Conservation (phyloP, 169 alveolate species). For the Eimeria falciformis region DNA sequence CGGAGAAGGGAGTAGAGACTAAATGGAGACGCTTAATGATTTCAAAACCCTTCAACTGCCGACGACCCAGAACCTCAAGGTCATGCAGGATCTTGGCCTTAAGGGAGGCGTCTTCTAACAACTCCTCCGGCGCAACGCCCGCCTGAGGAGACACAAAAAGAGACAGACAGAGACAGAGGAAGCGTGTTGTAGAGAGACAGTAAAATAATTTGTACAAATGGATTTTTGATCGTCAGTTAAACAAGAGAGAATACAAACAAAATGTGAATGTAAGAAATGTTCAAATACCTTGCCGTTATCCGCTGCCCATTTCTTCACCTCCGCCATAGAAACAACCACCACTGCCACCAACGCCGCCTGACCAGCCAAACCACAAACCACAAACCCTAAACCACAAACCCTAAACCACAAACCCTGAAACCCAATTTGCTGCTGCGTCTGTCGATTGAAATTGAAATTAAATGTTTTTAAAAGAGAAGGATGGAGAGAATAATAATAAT, state of each 20-base stretch:
- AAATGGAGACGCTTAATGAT: conserved; percentile 6
- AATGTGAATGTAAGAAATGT: not conserved
- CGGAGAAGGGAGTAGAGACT: conserved; percentile 52
- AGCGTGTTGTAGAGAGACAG: too few species aligned
- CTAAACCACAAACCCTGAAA: conserved; percentile 5
- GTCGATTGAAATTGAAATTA: not conserved
- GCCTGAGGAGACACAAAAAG: not conserved
- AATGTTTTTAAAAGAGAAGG: not conserved
- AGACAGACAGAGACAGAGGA: not conserved
- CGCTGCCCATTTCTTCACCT: conserved; percentile 53
- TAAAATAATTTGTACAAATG: too few species aligned
- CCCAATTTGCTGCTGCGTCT: not conserved
- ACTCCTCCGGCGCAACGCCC: not conserved
- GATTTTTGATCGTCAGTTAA: too few species aligned
- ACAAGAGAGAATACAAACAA: not conserved
- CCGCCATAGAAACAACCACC: conserved; percentile 24
- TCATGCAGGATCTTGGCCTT: conserved; percentile 18
- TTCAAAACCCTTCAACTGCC: conserved; percentile 38
- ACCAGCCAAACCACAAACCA: not conserved
- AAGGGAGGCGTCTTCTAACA: not conserved
- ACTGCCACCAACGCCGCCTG: conserved; percentile 71
- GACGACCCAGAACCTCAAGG: not conserved
- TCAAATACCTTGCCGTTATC: conserved; percentile 36
- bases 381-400: not conserved
- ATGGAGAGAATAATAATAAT: too few species aligned